These are phyloP conservation scores for Ormosia semicastrata DNA, from an alignment of 306 rosid genomes.

Conservation along the genomic window DNA sequence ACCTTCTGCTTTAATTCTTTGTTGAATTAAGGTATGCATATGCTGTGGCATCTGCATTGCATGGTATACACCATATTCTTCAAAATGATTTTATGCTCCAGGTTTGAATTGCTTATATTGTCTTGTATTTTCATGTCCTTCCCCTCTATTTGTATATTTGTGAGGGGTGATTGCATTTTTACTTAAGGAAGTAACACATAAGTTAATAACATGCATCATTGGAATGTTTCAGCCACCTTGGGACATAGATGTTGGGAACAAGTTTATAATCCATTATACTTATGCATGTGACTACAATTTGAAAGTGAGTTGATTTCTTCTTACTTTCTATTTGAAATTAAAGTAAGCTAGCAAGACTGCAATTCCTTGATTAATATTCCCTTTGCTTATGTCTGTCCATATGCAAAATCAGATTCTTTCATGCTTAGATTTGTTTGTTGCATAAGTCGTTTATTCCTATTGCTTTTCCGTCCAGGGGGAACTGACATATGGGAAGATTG, in stretches of 20 bases:
- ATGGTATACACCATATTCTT: constrained; percentile 73
- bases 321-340: not conserved
- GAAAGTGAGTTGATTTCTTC: constrained; percentile 50
- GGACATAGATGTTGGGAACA: constrained; percentile 61
- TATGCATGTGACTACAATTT: constrained; percentile 82
- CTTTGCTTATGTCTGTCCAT: not conserved
- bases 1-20: constrained; percentile 29
- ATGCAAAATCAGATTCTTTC: not conserved
- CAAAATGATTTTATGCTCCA: constrained; percentile 83
- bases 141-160: not conserved
- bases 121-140: not conserved
- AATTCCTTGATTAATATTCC: not conserved
- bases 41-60: constrained; percentile 94
- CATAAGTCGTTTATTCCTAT: not conserved
- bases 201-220: constrained; percentile 24
- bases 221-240: constrained; percentile 82
- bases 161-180: not conserved
- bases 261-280: constrained; percentile 76
- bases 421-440: constrained; percentile 2
- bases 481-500: constrained; percentile 76
- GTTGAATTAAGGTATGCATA: constrained; percentile 77
- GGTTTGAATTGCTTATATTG: constrained; percentile 43
- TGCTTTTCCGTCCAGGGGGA: constrained; percentile 52
- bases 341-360: not conserved
- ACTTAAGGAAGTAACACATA: not conserved